Evolutionary conservation across 148 eudicot species (phyloP), one percentile per base, ranked within the genome.

Genomic region (Fagopyrum tataricum): DNA sequence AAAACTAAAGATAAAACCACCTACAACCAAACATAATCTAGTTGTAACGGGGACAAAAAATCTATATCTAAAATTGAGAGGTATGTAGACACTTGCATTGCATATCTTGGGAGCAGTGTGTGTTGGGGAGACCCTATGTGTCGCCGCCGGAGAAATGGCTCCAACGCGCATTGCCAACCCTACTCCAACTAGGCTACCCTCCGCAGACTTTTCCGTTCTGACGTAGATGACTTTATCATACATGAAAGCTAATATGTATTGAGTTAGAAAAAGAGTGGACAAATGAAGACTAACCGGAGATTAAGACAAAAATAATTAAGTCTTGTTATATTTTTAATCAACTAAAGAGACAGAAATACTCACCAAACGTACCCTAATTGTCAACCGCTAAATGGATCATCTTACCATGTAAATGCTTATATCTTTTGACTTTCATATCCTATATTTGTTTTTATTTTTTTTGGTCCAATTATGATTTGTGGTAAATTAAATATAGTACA

Each of bases 281-380:
- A 64, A 2, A 39, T 64, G 69, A 64, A 13, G 44, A 64, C 69
- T 64, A 61, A 61, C 2, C 37, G 18, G 2, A 39, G 67, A 14
- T 61, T 61, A 14, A 64, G 69, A 64, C 69, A 37, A 64, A 37
- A 56, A 64, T 13, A 64, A 61, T 0, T n/a, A 43, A 4, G 20
- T 37, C 18, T 64, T 31, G 37, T 31, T 1, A 31, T 31, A 3
- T 31, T 31, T 64, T 15, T 3, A n/a, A 64, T 64, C 69, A 64
- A 64, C 69, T 37, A 64, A 64, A 64, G 44, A 37, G 43, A 37
- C 69, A 39, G 18, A 37, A 64, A 64, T 64, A 64, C 43, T 64
- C 39, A 64, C 69, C 69, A 64, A 64, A 64, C 69, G 37, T 23
- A 64, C 69, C 44, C 13, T 62, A 62, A 20, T 62, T 31, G 69